Evolutionary conservation across 2,329 filamentous ascomycete species (phyloP).

Genomic region (Diplocarpon rosae): DNA sequence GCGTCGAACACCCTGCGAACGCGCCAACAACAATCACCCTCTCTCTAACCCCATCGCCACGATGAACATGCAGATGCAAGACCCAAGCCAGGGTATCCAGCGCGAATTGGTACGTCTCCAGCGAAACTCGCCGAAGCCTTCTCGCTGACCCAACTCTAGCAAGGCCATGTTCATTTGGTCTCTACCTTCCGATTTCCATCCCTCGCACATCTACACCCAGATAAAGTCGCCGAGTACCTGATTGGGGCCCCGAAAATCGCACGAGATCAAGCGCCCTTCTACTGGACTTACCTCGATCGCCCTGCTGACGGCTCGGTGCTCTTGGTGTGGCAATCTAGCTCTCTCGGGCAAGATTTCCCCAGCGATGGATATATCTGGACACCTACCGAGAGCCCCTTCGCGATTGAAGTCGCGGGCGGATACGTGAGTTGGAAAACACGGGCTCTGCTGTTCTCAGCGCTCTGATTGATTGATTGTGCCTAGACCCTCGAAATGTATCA

Average conservation of each 20-base stretch:
- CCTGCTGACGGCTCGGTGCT: slow-evolving; percentile 74
- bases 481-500: slow-evolving; percentile 83
- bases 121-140: neutral
- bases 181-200: slow-evolving; percentile 73
- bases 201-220: slow-evolving; percentile 57
- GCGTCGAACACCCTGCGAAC: too few species aligned
- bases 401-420: slow-evolving; percentile 58
- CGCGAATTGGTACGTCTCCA: slow-evolving; percentile 32
- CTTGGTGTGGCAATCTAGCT: slow-evolving; percentile 79
- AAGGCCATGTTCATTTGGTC: slow-evolving; percentile 70
- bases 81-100: slow-evolving; percentile 35
- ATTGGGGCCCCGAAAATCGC: slow-evolving; percentile 75
- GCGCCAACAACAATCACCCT: too few species aligned
- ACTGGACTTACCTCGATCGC: slow-evolving; percentile 82
- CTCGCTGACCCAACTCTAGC: slow-evolving; percentile 10
- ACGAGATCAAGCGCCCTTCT: slow-evolving; percentile 75
- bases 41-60: neutral
- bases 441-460: neutral
- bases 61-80: slow-evolving; percentile 28
- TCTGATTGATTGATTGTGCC: slow-evolving; percentile 11
- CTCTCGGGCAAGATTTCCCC: slow-evolving; percentile 62
- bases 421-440: slow-evolving; percentile 41
- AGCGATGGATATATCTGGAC: slow-evolving; percentile 92
- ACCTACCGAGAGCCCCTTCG: slow-evolving; percentile 66
- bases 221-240: slow-evolving; percentile 75